Conservation (phyloP, 1,139 yeast species). For the Pichia cactophila region DNA sequence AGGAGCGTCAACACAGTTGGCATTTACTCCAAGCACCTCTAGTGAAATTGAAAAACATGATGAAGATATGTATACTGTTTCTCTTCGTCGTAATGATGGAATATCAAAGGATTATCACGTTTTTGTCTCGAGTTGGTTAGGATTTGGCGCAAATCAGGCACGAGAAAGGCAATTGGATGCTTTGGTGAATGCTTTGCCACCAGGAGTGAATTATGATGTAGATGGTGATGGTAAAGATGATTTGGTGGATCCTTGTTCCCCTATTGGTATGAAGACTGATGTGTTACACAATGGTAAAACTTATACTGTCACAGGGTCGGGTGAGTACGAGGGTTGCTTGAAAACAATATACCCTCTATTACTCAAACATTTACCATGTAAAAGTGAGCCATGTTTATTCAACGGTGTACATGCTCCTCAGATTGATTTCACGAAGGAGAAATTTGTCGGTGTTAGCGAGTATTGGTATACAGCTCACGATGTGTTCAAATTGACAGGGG, state of each 20-base stretch:
- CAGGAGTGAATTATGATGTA: slow-evolving; percentile 37
- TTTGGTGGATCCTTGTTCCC: slow-evolving; percentile 65
- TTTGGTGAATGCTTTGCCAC: slow-evolving; percentile 38
- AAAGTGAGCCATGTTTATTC: slow-evolving; percentile 66
- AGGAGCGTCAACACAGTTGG: slow-evolving; percentile 78
- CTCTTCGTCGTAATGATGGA: slow-evolving; percentile 54
- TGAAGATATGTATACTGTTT: slow-evolving; percentile 55
- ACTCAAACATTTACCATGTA: slow-evolving; percentile 65
- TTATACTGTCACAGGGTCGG: slow-evolving; percentile 53
- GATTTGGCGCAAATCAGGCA: slow-evolving; percentile 81
- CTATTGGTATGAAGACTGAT: slow-evolving; percentile 45
- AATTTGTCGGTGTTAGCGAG: slow-evolving; percentile 72
- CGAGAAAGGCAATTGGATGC: slow-evolving; percentile 55
- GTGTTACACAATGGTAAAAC: slow-evolving; percentile 37
- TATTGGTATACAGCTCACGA: slow-evolving; percentile 86
- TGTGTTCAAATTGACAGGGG: slow-evolving; percentile 70
- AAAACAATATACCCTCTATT: slow-evolving; percentile 63
- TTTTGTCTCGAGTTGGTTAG: slow-evolving; percentile 77
- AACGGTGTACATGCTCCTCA: slow-evolving; percentile 77
- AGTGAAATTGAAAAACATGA: slow-evolving; percentile 48
- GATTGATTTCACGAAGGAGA: slow-evolving; percentile 61
- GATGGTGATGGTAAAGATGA: slow-evolving; percentile 26
- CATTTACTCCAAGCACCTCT: slow-evolving; percentile 58
- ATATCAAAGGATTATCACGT: slow-evolving; percentile 58
- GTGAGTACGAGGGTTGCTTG: slow-evolving; percentile 61